Conservation (phyloP, 2,329 filamentous ascomycete genomes). For the Colletotrichum chrysophilum region DNA sequence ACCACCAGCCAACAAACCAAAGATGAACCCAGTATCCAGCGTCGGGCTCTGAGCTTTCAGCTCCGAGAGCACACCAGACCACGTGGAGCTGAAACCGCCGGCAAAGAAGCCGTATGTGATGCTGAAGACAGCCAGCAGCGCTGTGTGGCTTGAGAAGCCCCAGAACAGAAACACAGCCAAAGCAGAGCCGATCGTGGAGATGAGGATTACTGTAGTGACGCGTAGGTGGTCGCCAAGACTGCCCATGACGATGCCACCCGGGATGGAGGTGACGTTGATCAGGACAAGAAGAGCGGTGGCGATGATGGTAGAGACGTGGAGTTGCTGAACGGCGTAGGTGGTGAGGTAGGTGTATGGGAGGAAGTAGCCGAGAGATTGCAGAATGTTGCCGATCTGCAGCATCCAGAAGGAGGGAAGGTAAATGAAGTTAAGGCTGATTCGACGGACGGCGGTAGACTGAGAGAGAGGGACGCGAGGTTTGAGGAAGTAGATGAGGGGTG, state of each 20-base stretch:
- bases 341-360: neutral
- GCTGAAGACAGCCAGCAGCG: neutral
- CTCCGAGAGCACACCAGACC: neutral
- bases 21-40: neutral
- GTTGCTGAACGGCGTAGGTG: neutral
- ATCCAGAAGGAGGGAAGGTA: neutral
- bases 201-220: neutral
- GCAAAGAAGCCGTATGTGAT: neutral
- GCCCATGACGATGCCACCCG: neutral
- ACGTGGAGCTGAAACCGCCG: neutral
- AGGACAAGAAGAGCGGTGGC: neutral
- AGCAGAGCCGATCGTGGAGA: neutral
- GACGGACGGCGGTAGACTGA: neutral
- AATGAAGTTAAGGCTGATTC: neutral
- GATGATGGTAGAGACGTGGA: neutral
- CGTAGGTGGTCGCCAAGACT: neutral
- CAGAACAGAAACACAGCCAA: neutral
- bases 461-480: neutral
- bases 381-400: neutral
- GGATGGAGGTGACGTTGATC: neutral
- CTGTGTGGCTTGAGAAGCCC: neutral
- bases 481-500: neutral
- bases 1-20: neutral
- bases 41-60: neutral
- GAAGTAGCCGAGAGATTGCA: neutral